Base-by-base conservation (phyloP, 352 stramenopile genomes). In the Ophiocytium majus region DNA sequence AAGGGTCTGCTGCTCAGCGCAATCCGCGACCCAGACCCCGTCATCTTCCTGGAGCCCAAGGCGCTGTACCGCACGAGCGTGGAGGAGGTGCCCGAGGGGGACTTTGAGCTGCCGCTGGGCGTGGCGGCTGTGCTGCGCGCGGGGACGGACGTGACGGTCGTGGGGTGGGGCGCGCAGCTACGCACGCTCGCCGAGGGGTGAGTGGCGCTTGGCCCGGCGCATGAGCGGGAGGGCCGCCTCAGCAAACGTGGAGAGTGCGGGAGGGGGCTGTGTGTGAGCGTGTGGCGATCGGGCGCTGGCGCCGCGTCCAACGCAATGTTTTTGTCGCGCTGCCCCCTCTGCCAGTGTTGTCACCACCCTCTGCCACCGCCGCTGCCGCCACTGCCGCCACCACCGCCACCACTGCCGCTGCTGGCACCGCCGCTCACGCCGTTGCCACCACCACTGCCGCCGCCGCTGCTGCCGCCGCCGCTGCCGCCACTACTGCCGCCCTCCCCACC, bases 1-100 rank as follows among this genome's bases (percentile, higher is more conserved):
- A 99, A 99, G 86, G 96, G 96, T 0, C 90, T 99, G 63, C 91
- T 99, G 49, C 90, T 99, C 0, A 93, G 94, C 43, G 96, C 94
- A 0, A 98, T 99, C 89, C 92, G 97, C 32, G 96, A 97, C 87
- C 95, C 95, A 10, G 98, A 99, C 89, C 97, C 97, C 0, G 96
- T 98, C 0, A 88, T 99, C 1, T 99, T 99, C 90, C 93, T 99
- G 63, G 97, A 99, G 89, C 96, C 97, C 0, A 99, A 99, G 91
- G 94, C 95, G 75, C 91, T 99, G n/a, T 99, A 99, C 89, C 93
- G 96, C 78, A 94, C 96, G 36, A 93, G 95, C 10, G 96, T 99
- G 0, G 96, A 94, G 86, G 95, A 98, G 57, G 92, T 99, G 14
- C 96, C 96, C 14, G 92, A 98, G 10, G 95, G 93, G 10, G 97